These are phyloP conservation scores for Mucor mucedo DNA, from an alignment of 371 early-diverging fungal species.

Conservation along the genomic window DNA sequence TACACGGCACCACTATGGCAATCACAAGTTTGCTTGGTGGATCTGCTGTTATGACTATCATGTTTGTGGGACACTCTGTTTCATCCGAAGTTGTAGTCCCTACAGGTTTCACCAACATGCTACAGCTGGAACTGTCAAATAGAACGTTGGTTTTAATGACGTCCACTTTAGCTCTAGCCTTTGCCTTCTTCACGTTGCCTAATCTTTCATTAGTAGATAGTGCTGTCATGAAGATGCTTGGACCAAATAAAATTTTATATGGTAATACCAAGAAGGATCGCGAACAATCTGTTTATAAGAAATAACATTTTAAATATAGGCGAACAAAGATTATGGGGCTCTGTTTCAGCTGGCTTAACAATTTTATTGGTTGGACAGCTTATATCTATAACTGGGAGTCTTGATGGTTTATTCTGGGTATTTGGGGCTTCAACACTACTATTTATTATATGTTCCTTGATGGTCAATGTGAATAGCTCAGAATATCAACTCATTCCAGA, in stretches of 20 bases:
- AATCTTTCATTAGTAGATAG: constrained; percentile 52
- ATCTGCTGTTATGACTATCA: constrained; percentile 39
- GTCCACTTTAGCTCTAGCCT: constrained; percentile 33
- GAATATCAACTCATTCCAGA: not conserved
- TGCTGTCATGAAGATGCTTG: constrained; percentile 57
- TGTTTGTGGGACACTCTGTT: constrained; percentile 41
- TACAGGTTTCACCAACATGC: not conserved
- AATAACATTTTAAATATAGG: constrained; percentile 22
- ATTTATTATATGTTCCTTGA: constrained; percentile 29
- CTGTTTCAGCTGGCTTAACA: constrained; percentile 44
- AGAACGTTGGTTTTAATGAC: constrained; percentile 28
- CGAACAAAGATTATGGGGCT: constrained; percentile 51
- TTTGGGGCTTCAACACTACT: constrained; percentile 32
- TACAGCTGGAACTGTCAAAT: constrained; percentile 22
- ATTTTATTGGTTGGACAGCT: constrained; percentile 45
- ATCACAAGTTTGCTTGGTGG: constrained; percentile 42
- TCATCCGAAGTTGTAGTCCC: constrained; percentile 19
- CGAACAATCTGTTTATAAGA: constrained; percentile 8
- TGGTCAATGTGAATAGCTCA: constrained; percentile 6
- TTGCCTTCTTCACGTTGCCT: constrained; percentile 50
- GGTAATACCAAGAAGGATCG: constrained; percentile 27
- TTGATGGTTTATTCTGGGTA: constrained; percentile 42
- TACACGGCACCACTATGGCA: constrained; percentile 49
- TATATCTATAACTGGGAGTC: constrained; percentile 30
- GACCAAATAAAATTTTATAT: constrained; percentile 51